Evolutionary conservation across 2,329 filamentous ascomycete species (phyloP).

Genomic region (Cordyceps fumosorosea): DNA sequence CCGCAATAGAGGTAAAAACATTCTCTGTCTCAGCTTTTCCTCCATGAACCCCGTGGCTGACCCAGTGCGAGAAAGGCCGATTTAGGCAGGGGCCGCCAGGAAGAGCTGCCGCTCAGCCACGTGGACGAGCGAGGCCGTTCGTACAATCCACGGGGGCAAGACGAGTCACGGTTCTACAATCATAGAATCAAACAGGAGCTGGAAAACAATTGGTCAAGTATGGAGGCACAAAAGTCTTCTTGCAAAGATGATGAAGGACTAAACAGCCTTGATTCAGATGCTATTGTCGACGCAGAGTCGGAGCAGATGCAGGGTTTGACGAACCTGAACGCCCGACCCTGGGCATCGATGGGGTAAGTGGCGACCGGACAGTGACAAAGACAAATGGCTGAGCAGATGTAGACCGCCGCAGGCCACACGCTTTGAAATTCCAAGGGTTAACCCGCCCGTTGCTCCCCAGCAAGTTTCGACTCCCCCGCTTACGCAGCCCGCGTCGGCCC

Average conservation of each 20-base stretch:
- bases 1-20: too few species aligned
- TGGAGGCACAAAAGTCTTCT: neutral
- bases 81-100: neutral
- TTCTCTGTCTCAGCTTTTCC: too few species aligned
- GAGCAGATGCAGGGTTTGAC: constrained; percentile 5
- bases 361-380: neutral
- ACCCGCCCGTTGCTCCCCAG: neutral
- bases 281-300: constrained; percentile 3
- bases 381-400: neutral
- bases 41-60: neutral
- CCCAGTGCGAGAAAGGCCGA: neutral
- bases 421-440: neutral
- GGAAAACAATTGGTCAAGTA: neutral
- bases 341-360: constrained; percentile 2
- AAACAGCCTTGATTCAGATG: neutral
- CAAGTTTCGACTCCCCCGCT: neutral
- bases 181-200: neutral
- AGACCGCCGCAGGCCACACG: neutral
- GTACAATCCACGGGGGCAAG: neutral
- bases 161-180: neutral
- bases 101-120: constrained; percentile 8
- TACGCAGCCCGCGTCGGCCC: neutral
- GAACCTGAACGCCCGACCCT: neutral
- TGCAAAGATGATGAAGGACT: neutral
- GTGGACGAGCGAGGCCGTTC: neutral